Evolutionary conservation across 2,329 filamentous ascomycete species (phyloP).

Genomic region (Microcyclospora pomicola): DNA sequence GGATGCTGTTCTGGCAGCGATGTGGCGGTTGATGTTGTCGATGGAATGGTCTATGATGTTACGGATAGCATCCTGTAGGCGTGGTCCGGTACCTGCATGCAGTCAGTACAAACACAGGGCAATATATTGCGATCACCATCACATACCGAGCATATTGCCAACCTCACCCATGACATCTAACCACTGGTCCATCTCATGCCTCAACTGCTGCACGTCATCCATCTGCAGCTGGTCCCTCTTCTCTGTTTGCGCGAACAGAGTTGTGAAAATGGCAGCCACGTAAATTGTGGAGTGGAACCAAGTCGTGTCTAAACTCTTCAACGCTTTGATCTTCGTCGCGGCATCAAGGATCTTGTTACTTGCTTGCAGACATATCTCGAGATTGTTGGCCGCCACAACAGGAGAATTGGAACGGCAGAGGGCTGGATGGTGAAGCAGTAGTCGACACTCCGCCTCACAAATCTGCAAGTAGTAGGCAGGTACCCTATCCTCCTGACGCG

Average conservation of each 20-base stretch:
- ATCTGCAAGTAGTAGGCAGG: constrained; percentile 37
- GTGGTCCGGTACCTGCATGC: constrained; percentile 27
- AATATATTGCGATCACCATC: not conserved
- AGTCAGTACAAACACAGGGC: not conserved
- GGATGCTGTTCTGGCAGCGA: constrained; percentile 27
- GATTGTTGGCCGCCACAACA: constrained; percentile 44
- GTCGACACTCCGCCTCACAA: constrained; percentile 34
- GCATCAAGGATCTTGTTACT: constrained; percentile 50
- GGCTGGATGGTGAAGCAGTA: constrained; percentile 41
- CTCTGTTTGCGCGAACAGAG: constrained; percentile 55
- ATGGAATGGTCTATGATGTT: constrained; percentile 37
- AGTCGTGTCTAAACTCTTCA: constrained; percentile 60
- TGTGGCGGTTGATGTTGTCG: constrained; percentile 32
- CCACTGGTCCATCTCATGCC: constrained; percentile 56
- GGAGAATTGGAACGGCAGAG: constrained; percentile 38
- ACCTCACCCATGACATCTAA: constrained; percentile 54
- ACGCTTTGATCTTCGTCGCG: constrained; percentile 44
- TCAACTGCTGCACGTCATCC: constrained; percentile 46
- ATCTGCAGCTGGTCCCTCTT: constrained; percentile 46
- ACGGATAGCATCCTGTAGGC: constrained; percentile 35
- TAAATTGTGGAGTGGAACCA: constrained; percentile 65
- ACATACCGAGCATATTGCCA: constrained; percentile 51
- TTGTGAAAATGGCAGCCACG: constrained; percentile 59
- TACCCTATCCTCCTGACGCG: constrained; percentile 33
- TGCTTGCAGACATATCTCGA: constrained; percentile 49